A percentile compares a stretch with the other conserved stretches of the same genome.
Evolutionary conservation across 2,329 filamentous ascomycete genomes (phyloP).

Genomic region (Cytospora mali): DNA sequence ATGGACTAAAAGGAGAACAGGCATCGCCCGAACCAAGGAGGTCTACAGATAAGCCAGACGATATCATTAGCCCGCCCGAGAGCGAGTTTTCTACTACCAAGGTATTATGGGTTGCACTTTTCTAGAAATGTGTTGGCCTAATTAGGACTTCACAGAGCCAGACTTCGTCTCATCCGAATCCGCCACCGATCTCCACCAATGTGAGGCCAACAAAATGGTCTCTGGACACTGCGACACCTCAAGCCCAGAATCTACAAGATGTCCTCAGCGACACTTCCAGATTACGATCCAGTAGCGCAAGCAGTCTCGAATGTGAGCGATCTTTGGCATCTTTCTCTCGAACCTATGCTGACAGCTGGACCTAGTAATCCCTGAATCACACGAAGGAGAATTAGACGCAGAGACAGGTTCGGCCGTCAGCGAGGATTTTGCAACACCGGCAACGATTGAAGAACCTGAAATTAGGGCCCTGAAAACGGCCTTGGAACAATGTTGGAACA

Average conservation of each 20-base stretch:
- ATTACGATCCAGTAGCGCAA: slow-evolving; percentile 67
- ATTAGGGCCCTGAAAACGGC: slow-evolving; percentile 72
- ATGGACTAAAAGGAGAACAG: slow-evolving; percentile 39
- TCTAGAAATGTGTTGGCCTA: neutral
- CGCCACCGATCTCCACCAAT: slow-evolving; percentile 75
- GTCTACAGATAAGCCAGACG: slow-evolving; percentile 36
- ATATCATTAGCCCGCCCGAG: slow-evolving; percentile 40
- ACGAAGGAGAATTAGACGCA: slow-evolving; percentile 53
- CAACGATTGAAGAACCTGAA: slow-evolving; percentile 52
- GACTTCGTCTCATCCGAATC: slow-evolving; percentile 53
- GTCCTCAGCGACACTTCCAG: slow-evolving; percentile 60
- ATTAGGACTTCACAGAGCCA: slow-evolving; percentile 28
- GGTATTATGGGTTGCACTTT: slow-evolving; percentile 33
- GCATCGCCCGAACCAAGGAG: slow-evolving; percentile 37
- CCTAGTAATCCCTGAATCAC: slow-evolving; percentile 55
- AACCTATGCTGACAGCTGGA: slow-evolving; percentile 34
- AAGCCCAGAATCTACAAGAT: slow-evolving; percentile 80
- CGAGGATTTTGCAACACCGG: slow-evolving; percentile 45
- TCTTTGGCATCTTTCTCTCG: neutral
- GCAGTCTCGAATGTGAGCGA: slow-evolving; percentile 73
- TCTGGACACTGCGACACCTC: slow-evolving; percentile 72
- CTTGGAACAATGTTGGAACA: slow-evolving; percentile 86
- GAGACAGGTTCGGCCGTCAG: slow-evolving; percentile 59
- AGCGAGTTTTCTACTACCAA: slow-evolving; percentile 40
- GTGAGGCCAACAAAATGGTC: slow-evolving; percentile 68